Conservation (phyloP, 2,329 filamentous ascomycete genomes). For the Fusarium keratoplasticum region DNA sequence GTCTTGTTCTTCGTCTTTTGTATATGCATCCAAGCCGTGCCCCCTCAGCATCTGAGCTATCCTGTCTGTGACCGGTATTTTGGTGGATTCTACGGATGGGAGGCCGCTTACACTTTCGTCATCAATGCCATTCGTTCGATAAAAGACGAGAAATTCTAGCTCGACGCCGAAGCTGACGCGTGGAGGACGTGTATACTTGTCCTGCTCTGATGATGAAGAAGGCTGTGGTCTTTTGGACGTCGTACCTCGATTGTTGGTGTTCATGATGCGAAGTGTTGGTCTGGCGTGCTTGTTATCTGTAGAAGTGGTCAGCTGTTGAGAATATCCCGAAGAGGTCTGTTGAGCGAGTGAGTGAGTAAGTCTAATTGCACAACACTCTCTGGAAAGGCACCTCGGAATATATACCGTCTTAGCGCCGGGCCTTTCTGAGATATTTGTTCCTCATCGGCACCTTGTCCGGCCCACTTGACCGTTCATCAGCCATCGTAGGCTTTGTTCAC, state of each 20-base stretch:
- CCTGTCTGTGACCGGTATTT: no score
- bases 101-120: background rate
- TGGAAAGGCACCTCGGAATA: background rate
- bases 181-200: slow-evolving; percentile 26
- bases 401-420: background rate
- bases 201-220: background rate
- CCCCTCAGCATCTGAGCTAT: background rate
- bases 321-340: background rate
- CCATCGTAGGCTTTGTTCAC: background rate
- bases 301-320: background rate
- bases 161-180: slow-evolving; percentile 37
- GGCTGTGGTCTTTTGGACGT: background rate
- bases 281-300: background rate
- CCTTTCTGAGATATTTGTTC: background rate
- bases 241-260: background rate
- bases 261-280: background rate
- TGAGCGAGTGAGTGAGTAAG: background rate
- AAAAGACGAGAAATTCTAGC: slow-evolving; percentile 29
- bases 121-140: background rate
- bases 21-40: background rate
- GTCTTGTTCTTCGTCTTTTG: background rate
- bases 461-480: background rate
- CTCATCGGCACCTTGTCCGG: no score
- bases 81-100: background rate
- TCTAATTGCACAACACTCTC: background rate